These are phyloP conservation scores for Gliomastix tumulicola DNA, from an alignment of 2,329 filamentous ascomycete species.

Conservation along the genomic window DNA sequence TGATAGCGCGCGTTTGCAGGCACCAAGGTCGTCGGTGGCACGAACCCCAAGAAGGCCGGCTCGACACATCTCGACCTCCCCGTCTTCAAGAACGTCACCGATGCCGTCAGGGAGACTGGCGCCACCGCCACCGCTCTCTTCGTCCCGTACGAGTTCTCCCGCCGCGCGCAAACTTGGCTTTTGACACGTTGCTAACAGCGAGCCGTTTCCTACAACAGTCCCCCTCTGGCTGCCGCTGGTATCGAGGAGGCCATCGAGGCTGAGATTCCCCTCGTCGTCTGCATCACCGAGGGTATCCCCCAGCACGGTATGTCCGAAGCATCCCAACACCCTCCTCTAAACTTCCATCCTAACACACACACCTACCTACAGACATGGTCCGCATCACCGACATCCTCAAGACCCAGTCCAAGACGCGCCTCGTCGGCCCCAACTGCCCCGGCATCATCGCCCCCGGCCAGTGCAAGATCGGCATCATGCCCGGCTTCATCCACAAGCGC, in stretches of 20 bases:
- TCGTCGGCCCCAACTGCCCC: constrained; percentile 97
- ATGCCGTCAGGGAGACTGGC: constrained; percentile 84
- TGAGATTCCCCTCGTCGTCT: constrained; percentile 91
- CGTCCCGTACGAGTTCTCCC: constrained; percentile 62
- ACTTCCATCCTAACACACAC: constrained; percentile 7
- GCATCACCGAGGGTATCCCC: constrained; percentile 96
- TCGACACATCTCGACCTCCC: constrained; percentile 81
- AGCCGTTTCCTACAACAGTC: constrained; percentile 40
- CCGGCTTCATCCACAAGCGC: constrained; percentile 99
- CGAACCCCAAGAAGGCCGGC: constrained; percentile 98
- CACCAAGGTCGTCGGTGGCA: constrained; percentile 95
- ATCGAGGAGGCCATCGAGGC: constrained; percentile 95
- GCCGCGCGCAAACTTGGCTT: too few relatives aligned
- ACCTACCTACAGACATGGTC: constrained; percentile 79
- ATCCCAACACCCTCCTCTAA: constrained; percentile 6
- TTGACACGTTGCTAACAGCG: background rate
- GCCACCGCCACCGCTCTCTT: constrained; percentile 93
- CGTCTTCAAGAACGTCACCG: constrained; percentile 83
- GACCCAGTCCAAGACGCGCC: constrained; percentile 91
- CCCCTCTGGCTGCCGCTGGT: constrained; percentile 83
- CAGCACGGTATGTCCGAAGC: constrained; percentile 68
- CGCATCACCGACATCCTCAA: constrained; percentile 97
- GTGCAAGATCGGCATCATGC: constrained; percentile 99
- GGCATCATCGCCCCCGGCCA: constrained; percentile 92
- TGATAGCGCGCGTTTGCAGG: constrained; percentile 55